phyloP scores from a whole-genome alignment of 2,329 filamentous ascomycete species.

The Cladosporium phlei region DNA sequence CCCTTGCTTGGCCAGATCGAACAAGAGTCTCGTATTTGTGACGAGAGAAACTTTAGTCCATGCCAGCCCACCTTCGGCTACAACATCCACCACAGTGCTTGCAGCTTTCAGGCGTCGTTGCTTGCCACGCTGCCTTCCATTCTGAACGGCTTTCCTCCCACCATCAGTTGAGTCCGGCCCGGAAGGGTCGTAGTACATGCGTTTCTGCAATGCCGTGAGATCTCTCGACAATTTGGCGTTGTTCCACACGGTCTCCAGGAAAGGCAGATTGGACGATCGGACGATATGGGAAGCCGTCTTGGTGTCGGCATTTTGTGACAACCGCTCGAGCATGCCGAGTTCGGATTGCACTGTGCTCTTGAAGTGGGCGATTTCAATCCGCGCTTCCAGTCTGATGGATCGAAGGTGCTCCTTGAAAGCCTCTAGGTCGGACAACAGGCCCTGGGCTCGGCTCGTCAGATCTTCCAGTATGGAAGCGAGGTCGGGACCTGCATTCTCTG shows the following conservation, averaged over 20 bases:
- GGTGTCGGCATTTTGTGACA: constrained; percentile 23
- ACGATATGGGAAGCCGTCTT: constrained; percentile 48
- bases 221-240: constrained; percentile 55
- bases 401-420: constrained; percentile 34
- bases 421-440: constrained; percentile 39
- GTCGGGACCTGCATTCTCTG: constrained; percentile 4
- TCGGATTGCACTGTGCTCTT: constrained; percentile 33
- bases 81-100: constrained; percentile 54
- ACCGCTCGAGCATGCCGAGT: constrained; percentile 28
- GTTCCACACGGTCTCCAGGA: constrained; percentile 60
- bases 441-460: constrained; percentile 36
- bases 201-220: constrained; percentile 54
- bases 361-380: constrained; percentile 32
- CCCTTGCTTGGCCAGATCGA: constrained; percentile 65
- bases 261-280: constrained; percentile 62
- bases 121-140: constrained; percentile 27
- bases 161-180: neutral
- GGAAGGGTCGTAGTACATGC: constrained; percentile 43
- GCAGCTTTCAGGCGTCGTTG: constrained; percentile 22
- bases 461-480: constrained; percentile 19
- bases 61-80: constrained; percentile 57
- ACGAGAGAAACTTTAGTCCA: constrained; percentile 67
- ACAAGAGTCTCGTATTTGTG: constrained; percentile 59
- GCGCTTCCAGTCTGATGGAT: constrained; percentile 33
- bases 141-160: constrained; percentile 12